A percentile compares a stretch with the other conserved stretches of the same genome.
These are phyloP conservation scores for Didymella pomorum DNA, from an alignment of 2,329 filamentous ascomycete genomes.

Conservation along the genomic window DNA sequence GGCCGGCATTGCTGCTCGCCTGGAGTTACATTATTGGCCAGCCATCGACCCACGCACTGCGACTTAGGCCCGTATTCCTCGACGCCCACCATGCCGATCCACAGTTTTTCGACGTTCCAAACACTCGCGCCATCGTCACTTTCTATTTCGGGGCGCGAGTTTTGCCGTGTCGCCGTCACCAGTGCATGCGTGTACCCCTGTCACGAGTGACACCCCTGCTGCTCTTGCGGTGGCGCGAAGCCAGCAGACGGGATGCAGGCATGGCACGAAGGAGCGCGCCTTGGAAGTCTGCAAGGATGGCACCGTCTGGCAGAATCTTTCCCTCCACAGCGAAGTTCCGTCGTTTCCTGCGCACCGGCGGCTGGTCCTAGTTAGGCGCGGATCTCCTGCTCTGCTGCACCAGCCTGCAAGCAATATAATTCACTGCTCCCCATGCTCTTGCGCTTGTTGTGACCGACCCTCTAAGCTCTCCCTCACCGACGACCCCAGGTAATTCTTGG, in stretches of 20 bases:
- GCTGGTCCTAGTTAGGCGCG: constrained; percentile 29
- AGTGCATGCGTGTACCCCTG: constrained; percentile 21
- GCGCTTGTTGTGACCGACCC: constrained; percentile 24
- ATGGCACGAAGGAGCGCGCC: constrained; percentile 30
- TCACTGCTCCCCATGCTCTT: constrained; percentile 25
- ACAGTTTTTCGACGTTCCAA: constrained; percentile 34
- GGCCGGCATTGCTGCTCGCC: constrained; percentile 15
- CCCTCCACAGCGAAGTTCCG: constrained; percentile 30
- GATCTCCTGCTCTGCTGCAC: constrained; percentile 29
- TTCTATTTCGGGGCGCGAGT: constrained; percentile 41
- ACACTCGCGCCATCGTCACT: constrained; percentile 34
- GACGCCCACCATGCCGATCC: constrained; percentile 32
- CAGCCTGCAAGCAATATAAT: constrained; percentile 38
- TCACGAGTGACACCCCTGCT: constrained; percentile 21
- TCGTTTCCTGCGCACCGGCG: constrained; percentile 34
- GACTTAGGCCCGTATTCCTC: constrained; percentile 31
- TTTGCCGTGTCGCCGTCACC: constrained; percentile 37
- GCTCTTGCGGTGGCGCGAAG: constrained; percentile 34
- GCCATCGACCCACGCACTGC: constrained; percentile 20
- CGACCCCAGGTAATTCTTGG: constrained; percentile 9
- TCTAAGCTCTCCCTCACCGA: constrained; percentile 19
- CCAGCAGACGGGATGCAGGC: constrained; percentile 34
- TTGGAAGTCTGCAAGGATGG: constrained; percentile 28
- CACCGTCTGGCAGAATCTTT: constrained; percentile 15
- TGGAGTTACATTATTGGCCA: constrained; percentile 26